These are phyloP conservation scores for Capronia coronata DNA, from an alignment of 2,329 filamentous ascomycete genomes.

Conservation along the genomic window DNA sequence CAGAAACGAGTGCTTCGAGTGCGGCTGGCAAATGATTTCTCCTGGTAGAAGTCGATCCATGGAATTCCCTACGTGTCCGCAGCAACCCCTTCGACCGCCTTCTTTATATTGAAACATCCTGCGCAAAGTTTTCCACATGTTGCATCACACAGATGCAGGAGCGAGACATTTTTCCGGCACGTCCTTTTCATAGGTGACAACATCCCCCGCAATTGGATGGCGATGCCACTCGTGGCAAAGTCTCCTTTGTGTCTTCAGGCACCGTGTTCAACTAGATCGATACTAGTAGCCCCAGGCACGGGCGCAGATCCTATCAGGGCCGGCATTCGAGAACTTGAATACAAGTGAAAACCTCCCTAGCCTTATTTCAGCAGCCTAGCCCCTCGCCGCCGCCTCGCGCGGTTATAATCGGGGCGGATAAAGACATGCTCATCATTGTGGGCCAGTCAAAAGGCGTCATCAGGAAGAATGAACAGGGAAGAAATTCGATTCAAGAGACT, in stretches of 20 bases:
- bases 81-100: neutral
- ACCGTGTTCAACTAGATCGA: slow-evolving; percentile 11
- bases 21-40: neutral
- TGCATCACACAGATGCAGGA: slow-evolving; percentile 17
- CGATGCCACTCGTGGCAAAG: slow-evolving; percentile 2
- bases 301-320: slow-evolving; percentile 11
- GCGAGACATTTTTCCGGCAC: slow-evolving; percentile 10
- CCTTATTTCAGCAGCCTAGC: no score
- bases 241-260: slow-evolving; percentile 10
- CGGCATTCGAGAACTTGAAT: neutral
- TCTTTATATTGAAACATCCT: slow-evolving; percentile 7
- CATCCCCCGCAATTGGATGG: slow-evolving; percentile 22
- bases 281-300: slow-evolving; percentile 12
- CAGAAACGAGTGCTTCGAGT: slow-evolving; percentile 10
- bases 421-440: neutral
- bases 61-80: neutral
- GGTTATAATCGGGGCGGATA: slow-evolving; percentile 13
- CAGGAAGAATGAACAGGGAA: slow-evolving; percentile 4
- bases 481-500: neutral
- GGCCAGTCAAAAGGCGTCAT: slow-evolving; percentile 9
- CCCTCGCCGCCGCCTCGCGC: slow-evolving; percentile 2
- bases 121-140: slow-evolving; percentile 14
- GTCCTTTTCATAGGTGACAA: slow-evolving; percentile 12
- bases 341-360: neutral
- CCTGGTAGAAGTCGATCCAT: neutral